phyloP scores from a whole-genome alignment of 495 filamentous ascomycete genomes.

The Polyplosphaeria fusca region DNA sequence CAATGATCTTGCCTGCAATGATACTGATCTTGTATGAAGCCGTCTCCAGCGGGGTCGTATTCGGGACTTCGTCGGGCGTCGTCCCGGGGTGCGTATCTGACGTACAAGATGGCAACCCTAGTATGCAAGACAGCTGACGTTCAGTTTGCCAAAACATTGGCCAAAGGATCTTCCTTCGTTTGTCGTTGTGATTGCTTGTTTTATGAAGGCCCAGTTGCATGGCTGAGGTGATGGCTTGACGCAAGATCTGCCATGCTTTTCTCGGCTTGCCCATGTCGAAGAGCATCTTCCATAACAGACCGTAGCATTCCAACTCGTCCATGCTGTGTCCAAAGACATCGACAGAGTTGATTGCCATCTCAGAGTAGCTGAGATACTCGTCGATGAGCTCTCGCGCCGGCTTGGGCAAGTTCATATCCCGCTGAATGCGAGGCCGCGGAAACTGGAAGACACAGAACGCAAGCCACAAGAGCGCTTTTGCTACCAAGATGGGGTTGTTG shows the following conservation, averaged over 20 bases:
- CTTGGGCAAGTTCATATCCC: background rate
- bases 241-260: background rate
- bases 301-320: background rate
- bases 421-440: background rate
- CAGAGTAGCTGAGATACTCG: background rate
- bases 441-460: background rate
- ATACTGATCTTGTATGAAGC: background rate
- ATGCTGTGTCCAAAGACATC: background rate
- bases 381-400: background rate
- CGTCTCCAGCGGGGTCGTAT: background rate
- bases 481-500: background rate
- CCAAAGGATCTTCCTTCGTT: background rate
- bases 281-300: background rate
- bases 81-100: background rate
- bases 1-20: background rate
- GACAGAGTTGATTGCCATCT: background rate
- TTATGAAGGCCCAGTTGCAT: background rate
- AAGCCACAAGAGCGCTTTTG: background rate
- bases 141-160: background rate
- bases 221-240: conserved; percentile 1
- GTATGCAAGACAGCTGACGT: background rate
- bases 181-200: background rate
- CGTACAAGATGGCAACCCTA: background rate
- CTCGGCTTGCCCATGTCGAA: background rate
- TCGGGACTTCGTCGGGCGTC: background rate